phyloP scores from a whole-genome alignment of 495 filamentous ascomycete species.

The Neurospora sp. region DNA sequence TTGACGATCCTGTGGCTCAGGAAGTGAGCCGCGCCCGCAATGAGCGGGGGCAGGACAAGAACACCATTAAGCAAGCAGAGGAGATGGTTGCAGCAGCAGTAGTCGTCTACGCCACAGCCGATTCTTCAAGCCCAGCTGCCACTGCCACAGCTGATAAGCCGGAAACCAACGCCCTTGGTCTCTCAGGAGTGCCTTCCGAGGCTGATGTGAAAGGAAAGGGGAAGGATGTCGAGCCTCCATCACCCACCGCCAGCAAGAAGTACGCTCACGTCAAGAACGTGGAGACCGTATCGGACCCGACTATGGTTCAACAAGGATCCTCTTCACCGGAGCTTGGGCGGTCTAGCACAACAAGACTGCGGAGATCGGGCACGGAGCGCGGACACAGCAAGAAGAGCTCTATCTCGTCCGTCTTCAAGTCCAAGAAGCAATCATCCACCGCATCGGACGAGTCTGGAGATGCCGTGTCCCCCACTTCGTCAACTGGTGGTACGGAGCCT shows the following conservation, averaged over 20 bases:
- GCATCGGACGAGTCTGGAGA: conserved; percentile 11
- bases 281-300: conserved; percentile 24
- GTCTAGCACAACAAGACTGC: conserved; percentile 22
- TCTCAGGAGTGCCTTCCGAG: conserved; percentile 22
- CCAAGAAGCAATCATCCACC: conserved; percentile 1
- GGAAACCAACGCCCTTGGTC: conserved; percentile 17
- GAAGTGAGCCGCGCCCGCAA: conserved; percentile 29
- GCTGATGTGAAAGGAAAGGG: conserved; percentile 20
- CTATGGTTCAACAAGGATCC: conserved; percentile 14
- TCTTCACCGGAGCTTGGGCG: conserved; percentile 24
- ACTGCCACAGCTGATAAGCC: conserved; percentile 22
- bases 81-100: conserved; percentile 39
- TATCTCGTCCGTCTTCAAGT: conserved; percentile 1
- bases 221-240: conserved; percentile 19
- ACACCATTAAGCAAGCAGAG: conserved; percentile 32
- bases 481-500: conserved; percentile 8
- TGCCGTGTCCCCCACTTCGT: conserved; percentile 4
- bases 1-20: conserved; percentile 29
- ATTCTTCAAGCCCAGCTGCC: conserved; percentile 26
- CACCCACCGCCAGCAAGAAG: conserved; percentile 25
- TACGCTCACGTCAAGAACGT: conserved; percentile 31
- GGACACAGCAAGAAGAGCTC: conserved; percentile 9
- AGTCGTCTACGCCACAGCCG: conserved; percentile 35
- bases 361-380: conserved; percentile 13
- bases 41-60: conserved; percentile 27